Evolutionary conservation across 805 yeast species (phyloP).

Genomic region (Starmerella vaccinii): DNA sequence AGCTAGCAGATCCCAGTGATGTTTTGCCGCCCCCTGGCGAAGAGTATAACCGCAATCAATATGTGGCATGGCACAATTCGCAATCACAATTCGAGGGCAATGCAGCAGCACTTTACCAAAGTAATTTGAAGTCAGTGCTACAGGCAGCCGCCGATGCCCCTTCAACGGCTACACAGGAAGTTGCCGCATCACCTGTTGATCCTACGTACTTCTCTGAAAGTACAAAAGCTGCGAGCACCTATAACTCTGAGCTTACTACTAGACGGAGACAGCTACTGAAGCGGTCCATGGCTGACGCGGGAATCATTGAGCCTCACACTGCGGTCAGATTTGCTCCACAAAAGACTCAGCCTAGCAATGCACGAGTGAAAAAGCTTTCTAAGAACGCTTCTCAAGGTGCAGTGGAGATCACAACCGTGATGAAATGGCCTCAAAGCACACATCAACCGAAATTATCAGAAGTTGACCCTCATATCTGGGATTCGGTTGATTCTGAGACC

Average conservation of each 20-base stretch:
- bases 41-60: slow-evolving; percentile 40
- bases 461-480: slow-evolving; percentile 10
- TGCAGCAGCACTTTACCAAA: slow-evolving; percentile 22
- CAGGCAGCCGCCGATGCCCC: slow-evolving; percentile 13
- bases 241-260: slow-evolving; percentile 51
- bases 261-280: slow-evolving; percentile 42
- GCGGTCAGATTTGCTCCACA: slow-evolving; percentile 68
- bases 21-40: slow-evolving; percentile 36
- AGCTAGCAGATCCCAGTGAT: slow-evolving; percentile 59
- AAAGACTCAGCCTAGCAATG: slow-evolving; percentile 59
- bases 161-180: not conserved
- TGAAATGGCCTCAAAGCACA: slow-evolving; percentile 9
- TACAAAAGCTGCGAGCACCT: slow-evolving; percentile 65
- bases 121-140: slow-evolving; percentile 29
- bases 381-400: slow-evolving; percentile 7
- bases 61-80: slow-evolving; percentile 46
- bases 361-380: slow-evolving; percentile 15
- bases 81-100: slow-evolving; percentile 34
- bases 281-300: slow-evolving; percentile 17
- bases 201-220: slow-evolving; percentile 63
- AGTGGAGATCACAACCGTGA: slow-evolving; percentile 18
- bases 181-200: slow-evolving; percentile 6
- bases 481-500: slow-evolving; percentile 37
- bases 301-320: slow-evolving; percentile 63
- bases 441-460: not conserved